Evolutionary conservation across 2,329 filamentous ascomycete species (phyloP), one percentile per base, ranked within the genome.

Genomic region (Trichophyton simii): DNA sequence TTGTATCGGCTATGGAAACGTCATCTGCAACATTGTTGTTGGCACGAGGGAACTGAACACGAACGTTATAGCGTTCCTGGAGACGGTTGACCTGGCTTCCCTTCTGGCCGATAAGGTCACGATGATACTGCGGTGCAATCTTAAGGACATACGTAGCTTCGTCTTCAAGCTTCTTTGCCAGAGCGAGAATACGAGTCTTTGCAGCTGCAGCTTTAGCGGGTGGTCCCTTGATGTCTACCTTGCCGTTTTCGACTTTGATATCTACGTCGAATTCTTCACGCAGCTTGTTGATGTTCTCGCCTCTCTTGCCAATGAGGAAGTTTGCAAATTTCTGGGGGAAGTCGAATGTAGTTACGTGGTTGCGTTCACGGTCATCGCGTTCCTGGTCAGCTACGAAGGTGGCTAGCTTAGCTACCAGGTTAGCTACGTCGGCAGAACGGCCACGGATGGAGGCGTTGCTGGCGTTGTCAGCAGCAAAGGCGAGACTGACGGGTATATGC

Each of bases 251-350:
- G 44, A 97, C 87, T 75, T 96, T 91, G 65, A 99, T 87, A 63
- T 87, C 84, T 55, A 88, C 85, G 69, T 87, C 85, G 63, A 85
- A 85, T 69, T 87, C 85, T 48, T 87, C 85, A 36, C 84, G 82
- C 54, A 87, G 76, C 68, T 84, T 84, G 70, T 84, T 85, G 72
- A 87, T 86, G 72, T 87, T 87, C 68, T 86, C 83, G 59, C 85
- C 85, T 44, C 80, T 80, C 69, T 82, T 82, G 63, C 85, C 85
- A 64, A 88, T 87, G 25, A 88, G 82, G 72, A 95, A 87, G 73
- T 96, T 96, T 65, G 91, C 91, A 71, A 85, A 95, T 76, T 96
- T 95, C 72, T 96, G 89, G 6, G 92, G 92, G 78, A 96, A 99
- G 65, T 96, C 90, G 67, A 97, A 97, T 28, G 83, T 84, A 63